A percentile compares a stretch with the other conserved stretches of the same genome.
phyloP scores from a whole-genome alignment of 176 grass and related monocot species.

The Hsuehochloa calcarea region DNA sequence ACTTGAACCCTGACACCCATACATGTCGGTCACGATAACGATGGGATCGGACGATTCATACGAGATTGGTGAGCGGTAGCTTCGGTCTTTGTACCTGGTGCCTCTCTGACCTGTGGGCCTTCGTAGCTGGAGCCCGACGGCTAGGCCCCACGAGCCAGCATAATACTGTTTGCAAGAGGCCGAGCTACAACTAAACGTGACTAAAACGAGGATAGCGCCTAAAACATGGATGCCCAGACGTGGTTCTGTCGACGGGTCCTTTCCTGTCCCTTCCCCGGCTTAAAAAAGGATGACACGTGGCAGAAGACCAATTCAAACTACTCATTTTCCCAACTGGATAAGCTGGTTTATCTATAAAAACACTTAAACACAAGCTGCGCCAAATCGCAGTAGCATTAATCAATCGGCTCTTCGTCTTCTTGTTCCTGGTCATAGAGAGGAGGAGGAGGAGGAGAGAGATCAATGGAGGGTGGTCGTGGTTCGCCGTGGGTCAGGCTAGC shows the following conservation, averaged over 20 bases:
- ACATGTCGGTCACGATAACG: no score
- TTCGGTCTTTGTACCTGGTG: no score
- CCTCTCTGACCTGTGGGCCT: no score
- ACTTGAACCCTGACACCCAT: no score
- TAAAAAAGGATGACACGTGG: not conserved
- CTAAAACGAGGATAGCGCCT: not conserved
- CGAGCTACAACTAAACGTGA: no score
- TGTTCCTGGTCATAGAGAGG: not conserved
- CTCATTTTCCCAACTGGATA: not conserved
- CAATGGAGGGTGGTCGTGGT: not conserved
- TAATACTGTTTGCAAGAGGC: no score
- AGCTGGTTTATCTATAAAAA: not conserved
- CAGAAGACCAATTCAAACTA: not conserved
- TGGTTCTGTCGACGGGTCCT: not conserved
- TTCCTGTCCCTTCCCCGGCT: not conserved
- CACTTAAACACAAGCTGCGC: not conserved
- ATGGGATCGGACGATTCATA: no score
- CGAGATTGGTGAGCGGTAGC: no score
- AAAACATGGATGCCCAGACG: not conserved
- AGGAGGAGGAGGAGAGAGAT: not conserved
- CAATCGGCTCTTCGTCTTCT: not conserved
- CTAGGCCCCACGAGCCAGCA: no score
- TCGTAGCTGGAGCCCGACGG: no score
- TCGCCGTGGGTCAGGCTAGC: constrained; percentile 13
- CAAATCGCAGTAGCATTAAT: not conserved